Conservation (phyloP, 345 rosid genomes). For the Melastoma malabathricum region DNA sequence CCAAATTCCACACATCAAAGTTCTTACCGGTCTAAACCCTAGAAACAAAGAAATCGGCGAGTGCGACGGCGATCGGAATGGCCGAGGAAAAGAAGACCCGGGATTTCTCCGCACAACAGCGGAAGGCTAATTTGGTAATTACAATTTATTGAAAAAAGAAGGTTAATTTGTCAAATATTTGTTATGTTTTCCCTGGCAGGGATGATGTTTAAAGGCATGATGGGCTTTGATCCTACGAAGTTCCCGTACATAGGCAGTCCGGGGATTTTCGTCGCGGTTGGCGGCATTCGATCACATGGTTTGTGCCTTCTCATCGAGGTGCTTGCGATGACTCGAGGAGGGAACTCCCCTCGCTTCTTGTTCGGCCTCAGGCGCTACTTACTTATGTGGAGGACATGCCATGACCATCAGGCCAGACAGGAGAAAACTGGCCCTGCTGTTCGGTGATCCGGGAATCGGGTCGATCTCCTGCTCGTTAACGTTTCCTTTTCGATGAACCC, state of each 20-base stretch:
- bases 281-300: slow-evolving; percentile 92
- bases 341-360: slow-evolving; percentile 94
- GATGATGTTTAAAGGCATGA: slow-evolving; percentile 99
- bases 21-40: too few relatives aligned
- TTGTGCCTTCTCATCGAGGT: slow-evolving; percentile 92
- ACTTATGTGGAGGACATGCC: slow-evolving; percentile 75
- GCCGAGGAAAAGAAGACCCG: too few relatives aligned
- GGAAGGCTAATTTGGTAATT: too few relatives aligned
- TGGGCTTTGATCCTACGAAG: slow-evolving; percentile 80
- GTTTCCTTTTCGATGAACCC: background rate
- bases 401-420: slow-evolving; percentile 87
- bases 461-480: slow-evolving; percentile 10
- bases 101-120: too few relatives aligned
- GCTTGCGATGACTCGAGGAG: slow-evolving; percentile 96
- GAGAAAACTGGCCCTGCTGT: slow-evolving; percentile 69
- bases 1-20: too few relatives aligned
- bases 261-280: slow-evolving; percentile 89
- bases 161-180: too few relatives aligned
- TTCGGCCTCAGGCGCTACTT: slow-evolving; percentile 88
- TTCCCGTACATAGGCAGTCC: slow-evolving; percentile 71
- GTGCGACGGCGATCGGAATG: too few relatives aligned
- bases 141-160: too few relatives aligned
- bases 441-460: slow-evolving; percentile 77
- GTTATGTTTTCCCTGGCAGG: slow-evolving; percentile 41
- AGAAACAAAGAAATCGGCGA: too few relatives aligned